phyloP scores from a whole-genome alignment of 441 rosid species.

The Pelargonium citronellum region DNA sequence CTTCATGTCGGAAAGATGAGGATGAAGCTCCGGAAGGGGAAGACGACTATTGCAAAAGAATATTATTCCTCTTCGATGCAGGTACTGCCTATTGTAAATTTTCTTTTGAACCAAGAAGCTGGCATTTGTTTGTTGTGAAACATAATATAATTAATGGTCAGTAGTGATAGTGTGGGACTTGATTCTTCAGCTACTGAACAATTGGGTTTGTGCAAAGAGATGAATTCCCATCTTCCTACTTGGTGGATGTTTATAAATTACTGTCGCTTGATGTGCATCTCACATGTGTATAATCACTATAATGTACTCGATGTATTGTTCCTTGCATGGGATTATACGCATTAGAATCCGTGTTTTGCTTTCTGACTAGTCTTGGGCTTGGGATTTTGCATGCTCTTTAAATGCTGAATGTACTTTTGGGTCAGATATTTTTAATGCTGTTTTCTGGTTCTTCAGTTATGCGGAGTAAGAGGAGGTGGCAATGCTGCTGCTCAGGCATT shows the following conservation, averaged over 20 bases:
- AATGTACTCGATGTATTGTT: too few species aligned
- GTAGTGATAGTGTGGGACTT: not conserved
- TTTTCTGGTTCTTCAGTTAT: constrained; percentile 42
- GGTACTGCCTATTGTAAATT: constrained; percentile 30
- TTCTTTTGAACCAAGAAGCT: not conserved
- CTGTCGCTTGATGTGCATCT: too few species aligned
- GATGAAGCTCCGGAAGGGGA: constrained; percentile 80
- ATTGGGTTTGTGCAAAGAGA: not conserved
- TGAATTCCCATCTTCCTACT: too few species aligned
- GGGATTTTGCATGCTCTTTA: too few species aligned
- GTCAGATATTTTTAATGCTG: constrained; percentile 14
- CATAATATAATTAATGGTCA: not conserved
- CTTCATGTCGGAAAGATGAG: constrained; percentile 96
- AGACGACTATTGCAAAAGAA: constrained; percentile 63
- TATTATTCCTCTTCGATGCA: constrained; percentile 79
- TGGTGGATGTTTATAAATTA: too few species aligned
- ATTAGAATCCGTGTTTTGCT: not conserved
- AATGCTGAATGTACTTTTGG: too few species aligned
- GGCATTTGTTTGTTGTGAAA: not conserved
- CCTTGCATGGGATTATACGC: not conserved
- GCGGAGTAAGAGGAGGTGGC: constrained; percentile 98
- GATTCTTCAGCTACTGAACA: not conserved
- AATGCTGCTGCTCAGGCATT: constrained; percentile 91
- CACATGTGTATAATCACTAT: too few species aligned
- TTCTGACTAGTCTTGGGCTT: not conserved